phyloP scores from a whole-genome alignment of 2,329 filamentous ascomycete species.

The Verruconis gallopava region DNA sequence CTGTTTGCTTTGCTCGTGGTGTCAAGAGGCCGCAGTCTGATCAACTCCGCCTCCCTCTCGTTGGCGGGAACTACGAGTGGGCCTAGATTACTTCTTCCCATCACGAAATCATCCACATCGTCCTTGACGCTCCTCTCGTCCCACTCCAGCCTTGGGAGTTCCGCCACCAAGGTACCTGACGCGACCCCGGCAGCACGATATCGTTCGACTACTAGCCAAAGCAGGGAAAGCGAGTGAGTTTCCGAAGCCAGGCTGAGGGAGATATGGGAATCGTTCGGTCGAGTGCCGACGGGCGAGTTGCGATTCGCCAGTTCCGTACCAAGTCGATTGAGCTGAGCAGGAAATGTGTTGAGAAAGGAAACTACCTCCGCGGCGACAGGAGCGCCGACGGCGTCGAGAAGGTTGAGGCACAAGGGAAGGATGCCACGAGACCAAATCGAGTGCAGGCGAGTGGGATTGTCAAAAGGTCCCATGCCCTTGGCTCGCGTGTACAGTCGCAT shows the following conservation, averaged over 20 bases:
- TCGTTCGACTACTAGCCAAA: conserved; percentile 58
- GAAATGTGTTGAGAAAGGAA: conserved; percentile 81
- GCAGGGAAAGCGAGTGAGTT: conserved; percentile 63
- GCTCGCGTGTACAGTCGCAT: conserved; percentile 58
- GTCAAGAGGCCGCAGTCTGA: conserved; percentile 27
- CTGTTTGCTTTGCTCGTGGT: conserved; percentile 39
- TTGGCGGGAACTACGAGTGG: conserved; percentile 62
- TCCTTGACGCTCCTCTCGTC: conserved; percentile 61
- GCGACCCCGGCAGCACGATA: conserved; percentile 53
- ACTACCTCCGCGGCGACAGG: conserved; percentile 75
- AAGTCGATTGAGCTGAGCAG: conserved; percentile 60
- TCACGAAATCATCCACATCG: conserved; percentile 72
- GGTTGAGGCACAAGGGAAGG: conserved; percentile 76
- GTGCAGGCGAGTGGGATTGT: conserved; percentile 65
- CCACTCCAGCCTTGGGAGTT: conserved; percentile 63
- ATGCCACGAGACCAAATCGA: conserved; percentile 82
- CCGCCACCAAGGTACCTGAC: conserved; percentile 40
- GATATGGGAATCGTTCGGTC: conserved; percentile 44
- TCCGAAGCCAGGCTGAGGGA: conserved; percentile 64
- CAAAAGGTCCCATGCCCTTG: conserved; percentile 64
- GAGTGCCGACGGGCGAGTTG: conserved; percentile 19
- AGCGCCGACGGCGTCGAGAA: conserved; percentile 68
- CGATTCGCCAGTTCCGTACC: conserved; percentile 57
- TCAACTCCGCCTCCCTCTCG: conserved; percentile 55
- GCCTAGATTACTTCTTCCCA: conserved; percentile 53